Evolutionary conservation across 2,329 filamentous ascomycete species (phyloP).

Genomic region (Knoxdaviesia proteae): DNA sequence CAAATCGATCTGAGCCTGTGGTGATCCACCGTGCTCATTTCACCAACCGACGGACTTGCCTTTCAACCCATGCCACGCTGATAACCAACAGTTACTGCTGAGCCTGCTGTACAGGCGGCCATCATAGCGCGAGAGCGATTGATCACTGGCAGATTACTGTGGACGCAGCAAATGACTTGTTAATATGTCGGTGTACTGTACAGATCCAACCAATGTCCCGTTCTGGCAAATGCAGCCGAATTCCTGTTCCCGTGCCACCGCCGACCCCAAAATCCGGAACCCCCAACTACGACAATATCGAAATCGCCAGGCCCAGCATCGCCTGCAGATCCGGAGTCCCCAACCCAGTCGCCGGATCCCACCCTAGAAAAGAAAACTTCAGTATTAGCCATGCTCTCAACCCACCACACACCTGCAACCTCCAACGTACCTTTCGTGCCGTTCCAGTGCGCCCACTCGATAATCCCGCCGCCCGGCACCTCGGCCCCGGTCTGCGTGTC

Average conservation of each 20-base stretch:
- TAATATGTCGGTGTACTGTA: too few relatives aligned
- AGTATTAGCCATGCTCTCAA: conserved; percentile 6
- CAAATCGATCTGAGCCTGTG: too few relatives aligned
- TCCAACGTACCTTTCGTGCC: conserved; percentile 14
- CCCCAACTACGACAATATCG: not conserved
- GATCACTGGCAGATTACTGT: too few relatives aligned
- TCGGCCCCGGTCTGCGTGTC: conserved; percentile 8
- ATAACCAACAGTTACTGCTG: too few relatives aligned
- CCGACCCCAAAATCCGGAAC: not conserved
- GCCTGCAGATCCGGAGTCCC: conserved; percentile 12
- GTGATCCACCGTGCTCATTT: too few relatives aligned
- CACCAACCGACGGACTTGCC: too few relatives aligned
- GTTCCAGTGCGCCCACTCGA: conserved; percentile 10
- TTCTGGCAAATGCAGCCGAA: too few relatives aligned
- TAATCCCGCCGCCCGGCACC: conserved; percentile 9
- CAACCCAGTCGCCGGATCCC: conserved; percentile 19
- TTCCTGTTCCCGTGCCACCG: not conserved
- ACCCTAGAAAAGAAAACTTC: conserved; percentile 7
- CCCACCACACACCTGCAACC: conserved; percentile 11
- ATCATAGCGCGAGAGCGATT: too few relatives aligned
- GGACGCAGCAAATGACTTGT: too few relatives aligned
- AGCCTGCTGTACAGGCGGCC: too few relatives aligned
- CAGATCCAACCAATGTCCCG: too few relatives aligned
- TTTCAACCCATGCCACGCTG: too few relatives aligned
- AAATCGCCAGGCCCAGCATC: not conserved